phyloP scores from a whole-genome alignment of 2,329 filamentous ascomycete species.

The Phymatotrichopsis omnivora region DNA sequence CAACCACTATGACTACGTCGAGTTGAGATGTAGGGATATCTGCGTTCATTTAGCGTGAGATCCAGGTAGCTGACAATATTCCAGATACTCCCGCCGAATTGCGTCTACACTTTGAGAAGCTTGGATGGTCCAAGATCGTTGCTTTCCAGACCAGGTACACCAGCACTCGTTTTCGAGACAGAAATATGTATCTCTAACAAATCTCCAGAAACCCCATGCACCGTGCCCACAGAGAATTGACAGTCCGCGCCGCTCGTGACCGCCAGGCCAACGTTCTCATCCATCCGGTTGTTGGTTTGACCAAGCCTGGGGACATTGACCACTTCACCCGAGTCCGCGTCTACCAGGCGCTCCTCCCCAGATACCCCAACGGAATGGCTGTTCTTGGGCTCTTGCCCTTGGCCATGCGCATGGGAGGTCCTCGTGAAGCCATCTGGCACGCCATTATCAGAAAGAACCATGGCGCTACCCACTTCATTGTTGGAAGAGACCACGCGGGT shows the following conservation, averaged over 20 bases:
- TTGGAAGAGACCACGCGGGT: slow-evolving; percentile 94
- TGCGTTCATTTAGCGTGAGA: background rate
- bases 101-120: slow-evolving; percentile 95
- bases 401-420: slow-evolving; percentile 98
- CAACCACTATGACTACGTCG: slow-evolving; percentile 98
- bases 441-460: slow-evolving; percentile 99
- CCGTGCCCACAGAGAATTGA: slow-evolving; percentile 93
- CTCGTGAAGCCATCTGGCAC: slow-evolving; percentile 98
- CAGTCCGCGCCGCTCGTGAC: slow-evolving; percentile 86
- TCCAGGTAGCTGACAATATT: slow-evolving; percentile 14
- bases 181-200: slow-evolving; percentile 14
- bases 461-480: slow-evolving; percentile 97
- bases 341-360: slow-evolving; percentile 90
- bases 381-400: slow-evolving; percentile 88
- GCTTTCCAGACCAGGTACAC: slow-evolving; percentile 80
- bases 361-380: slow-evolving; percentile 99
- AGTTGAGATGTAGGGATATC: slow-evolving; percentile 66
- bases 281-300: slow-evolving; percentile 95
- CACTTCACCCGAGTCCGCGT: slow-evolving; percentile 99
- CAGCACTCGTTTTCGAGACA: background rate
- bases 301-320: slow-evolving; percentile 98
- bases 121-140: slow-evolving; percentile 94
- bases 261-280: slow-evolving; percentile 98
- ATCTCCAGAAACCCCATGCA: slow-evolving; percentile 89
- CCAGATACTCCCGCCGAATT: slow-evolving; percentile 86